Base-by-base conservation (phyloP, 225 moss, liverwort and hornwort species). In the Thuidium tamariscinum region DNA sequence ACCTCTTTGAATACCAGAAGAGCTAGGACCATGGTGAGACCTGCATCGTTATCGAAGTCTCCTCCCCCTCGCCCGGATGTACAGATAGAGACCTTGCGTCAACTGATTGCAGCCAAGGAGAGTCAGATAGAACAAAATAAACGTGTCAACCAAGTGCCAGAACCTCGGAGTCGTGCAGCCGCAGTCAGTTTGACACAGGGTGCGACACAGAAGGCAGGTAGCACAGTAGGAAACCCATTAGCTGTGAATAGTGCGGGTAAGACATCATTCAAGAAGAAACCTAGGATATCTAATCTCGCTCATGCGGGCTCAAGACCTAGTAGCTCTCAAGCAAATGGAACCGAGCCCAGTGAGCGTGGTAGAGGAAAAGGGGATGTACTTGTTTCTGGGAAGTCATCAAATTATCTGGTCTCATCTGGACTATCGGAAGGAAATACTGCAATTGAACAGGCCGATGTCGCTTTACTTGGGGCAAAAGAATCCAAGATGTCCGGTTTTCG, bases 81-180 rank as follows among this genome's bases (percentile, higher is more conserved):
- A 60, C 79, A 88, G 89, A 89, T 96, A 81, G 96, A 96, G 89
- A 93, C 87, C 76, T 91, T 96, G 89, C 92, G 96, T 74, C 94
- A 91, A 82, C 89, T 88, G 83, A 96, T 96, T 82, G 92, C 94
- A 80, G 94, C 90, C 10, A 96, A 96, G 87, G 95, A 96, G 87
- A 95, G 64, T 84, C 94, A 95, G 79, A 84, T 95, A 72, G 87
- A 94, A 74, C 81, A 90, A 89, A 92, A 66, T 65, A 90, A 88
- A 79, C 90, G 82, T 62, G 88, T 90, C 56, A 88, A 61, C 56
- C 74, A 84, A 77, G 57, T 85, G 76, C 68, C 67, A 22, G 91
- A 91, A 79, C 79, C 71, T 73, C 87, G 75, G 51, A 67, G 55
- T 73, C 63, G 63, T 77, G 86, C 79, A 19, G 52, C 57, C 52